Conservation (phyloP, 2,329 filamentous ascomycete species). For the Dissoconium aciculare region DNA sequence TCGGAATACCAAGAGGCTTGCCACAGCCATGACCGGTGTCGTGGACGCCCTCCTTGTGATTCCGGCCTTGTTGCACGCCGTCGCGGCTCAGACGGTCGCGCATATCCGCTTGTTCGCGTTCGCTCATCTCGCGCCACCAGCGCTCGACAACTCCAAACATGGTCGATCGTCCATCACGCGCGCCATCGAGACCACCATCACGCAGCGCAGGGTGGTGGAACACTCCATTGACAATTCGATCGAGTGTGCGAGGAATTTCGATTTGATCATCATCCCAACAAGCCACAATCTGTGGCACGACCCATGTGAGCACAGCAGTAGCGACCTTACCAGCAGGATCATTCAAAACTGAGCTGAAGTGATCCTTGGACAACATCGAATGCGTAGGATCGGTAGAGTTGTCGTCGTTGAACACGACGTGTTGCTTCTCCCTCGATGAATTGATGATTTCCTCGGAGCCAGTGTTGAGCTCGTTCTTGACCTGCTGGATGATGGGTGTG, state of each 20-base stretch:
- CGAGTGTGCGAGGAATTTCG: conserved; percentile 55
- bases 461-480: conserved; percentile 73
- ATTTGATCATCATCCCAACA: conserved; percentile 66
- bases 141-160: conserved; percentile 70
- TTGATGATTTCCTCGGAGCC: conserved; percentile 79
- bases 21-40: conserved; percentile 79
- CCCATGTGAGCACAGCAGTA: conserved; percentile 65
- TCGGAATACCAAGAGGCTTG: conserved; percentile 63
- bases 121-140: conserved; percentile 63
- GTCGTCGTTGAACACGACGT: conserved; percentile 74
- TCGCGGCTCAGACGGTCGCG: conserved; percentile 61
- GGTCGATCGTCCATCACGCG: conserved; percentile 52
- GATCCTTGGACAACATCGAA: conserved; percentile 91
- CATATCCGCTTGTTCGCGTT: conserved; percentile 49
- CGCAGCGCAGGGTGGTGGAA: conserved; percentile 80
- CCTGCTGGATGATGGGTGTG: conserved; percentile 69
- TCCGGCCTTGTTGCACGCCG: conserved; percentile 61
- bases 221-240: conserved; percentile 65
- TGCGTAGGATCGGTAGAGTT: conserved; percentile 69
- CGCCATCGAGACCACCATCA: conserved; percentile 52
- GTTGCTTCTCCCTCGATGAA: conserved; percentile 69
- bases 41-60: conserved; percentile 73
- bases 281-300: conserved; percentile 74
- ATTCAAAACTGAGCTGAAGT: conserved; percentile 81
- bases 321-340: conserved; percentile 75